Conservation (phyloP, 2,329 filamentous ascomycete species). For the Nemania bipapillata region DNA sequence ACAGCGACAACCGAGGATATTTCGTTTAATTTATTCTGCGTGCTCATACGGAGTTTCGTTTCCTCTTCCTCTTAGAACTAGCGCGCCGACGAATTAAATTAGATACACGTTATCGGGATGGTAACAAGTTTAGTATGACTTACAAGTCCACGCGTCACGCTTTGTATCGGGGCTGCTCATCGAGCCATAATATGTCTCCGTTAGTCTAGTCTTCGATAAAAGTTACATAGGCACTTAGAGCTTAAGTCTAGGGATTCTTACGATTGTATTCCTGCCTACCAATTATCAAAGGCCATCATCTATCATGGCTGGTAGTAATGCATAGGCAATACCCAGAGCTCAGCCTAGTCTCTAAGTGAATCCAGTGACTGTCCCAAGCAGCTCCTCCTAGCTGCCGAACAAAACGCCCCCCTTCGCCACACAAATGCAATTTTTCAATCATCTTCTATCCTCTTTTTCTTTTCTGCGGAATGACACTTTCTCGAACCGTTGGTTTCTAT, state of each 20-base stretch:
- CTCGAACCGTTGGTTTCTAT: slow-evolving; percentile 29
- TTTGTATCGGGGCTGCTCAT: background rate
- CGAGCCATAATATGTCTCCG: background rate
- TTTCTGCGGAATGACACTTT: background rate
- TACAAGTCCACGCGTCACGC: background rate
- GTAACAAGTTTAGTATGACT: background rate
- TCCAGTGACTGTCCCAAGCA: slow-evolving; percentile 31
- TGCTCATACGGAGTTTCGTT: background rate
- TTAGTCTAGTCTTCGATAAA: background rate
- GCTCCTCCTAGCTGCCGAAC: slow-evolving; percentile 27
- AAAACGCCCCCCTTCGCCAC: slow-evolving; percentile 52
- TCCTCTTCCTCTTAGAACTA: slow-evolving; percentile 4
- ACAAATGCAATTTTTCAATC: slow-evolving; percentile 45
- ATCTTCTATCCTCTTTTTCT: background rate
- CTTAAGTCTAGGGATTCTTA: slow-evolving; percentile 18
- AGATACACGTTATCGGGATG: background rate
- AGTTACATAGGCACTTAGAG: background rate
- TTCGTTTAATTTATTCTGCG: background rate
- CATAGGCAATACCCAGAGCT: slow-evolving; percentile 18
- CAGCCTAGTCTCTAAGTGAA: slow-evolving; percentile 27
- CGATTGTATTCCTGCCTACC: slow-evolving; percentile 26
- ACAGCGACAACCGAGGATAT: background rate
- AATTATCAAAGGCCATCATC: slow-evolving; percentile 15
- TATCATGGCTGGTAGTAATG: slow-evolving; percentile 12
- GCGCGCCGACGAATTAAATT: slow-evolving; percentile 1